Conservation (phyloP, 257 asterid genomes). For the Fraxinus americana region DNA sequence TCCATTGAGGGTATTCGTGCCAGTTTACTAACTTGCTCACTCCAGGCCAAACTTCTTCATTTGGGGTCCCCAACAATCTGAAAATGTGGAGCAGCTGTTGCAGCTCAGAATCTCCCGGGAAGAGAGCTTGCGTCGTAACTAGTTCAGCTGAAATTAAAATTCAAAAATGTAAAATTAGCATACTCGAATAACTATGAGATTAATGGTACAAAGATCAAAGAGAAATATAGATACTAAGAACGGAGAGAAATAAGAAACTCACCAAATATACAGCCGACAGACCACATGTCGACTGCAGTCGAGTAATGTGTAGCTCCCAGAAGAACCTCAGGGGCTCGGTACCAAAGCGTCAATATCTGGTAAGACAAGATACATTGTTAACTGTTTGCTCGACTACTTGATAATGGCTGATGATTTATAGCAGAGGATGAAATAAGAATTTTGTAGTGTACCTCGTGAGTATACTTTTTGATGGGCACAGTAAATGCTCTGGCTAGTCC, state of each 20-base stretch:
- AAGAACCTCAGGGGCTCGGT: slow-evolving; percentile 98
- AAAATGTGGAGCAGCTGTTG: slow-evolving; percentile 98
- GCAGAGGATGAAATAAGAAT: neutral
- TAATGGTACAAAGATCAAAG: neutral
- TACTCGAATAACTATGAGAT: neutral
- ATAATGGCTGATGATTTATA: neutral
- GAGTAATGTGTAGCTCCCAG: slow-evolving; percentile 96
- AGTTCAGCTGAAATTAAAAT: slow-evolving; percentile 68
- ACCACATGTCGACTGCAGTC: slow-evolving; percentile 98
- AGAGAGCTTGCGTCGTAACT: slow-evolving; percentile 82
- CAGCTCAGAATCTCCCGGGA: slow-evolving; percentile 95
- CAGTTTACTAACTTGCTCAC: slow-evolving; percentile 86
- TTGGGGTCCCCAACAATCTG: slow-evolving; percentile 92
- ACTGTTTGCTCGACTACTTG: neutral
- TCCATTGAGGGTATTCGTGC: slow-evolving; percentile 99
- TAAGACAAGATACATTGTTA: slow-evolving; percentile 1
- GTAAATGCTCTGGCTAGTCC: slow-evolving; percentile 94
- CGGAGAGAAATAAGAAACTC: neutral
- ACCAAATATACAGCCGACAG: slow-evolving; percentile 97
- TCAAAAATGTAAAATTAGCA: neutral
- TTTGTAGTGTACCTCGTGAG: slow-evolving; percentile 71
- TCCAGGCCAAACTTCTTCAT: slow-evolving; percentile 90
- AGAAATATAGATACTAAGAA: neutral
- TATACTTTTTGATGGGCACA: slow-evolving; percentile 91
- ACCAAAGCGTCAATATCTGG: slow-evolving; percentile 98